phyloP scores from a whole-genome alignment of 1,139 yeast genomes.

The Candida sojae region DNA sequence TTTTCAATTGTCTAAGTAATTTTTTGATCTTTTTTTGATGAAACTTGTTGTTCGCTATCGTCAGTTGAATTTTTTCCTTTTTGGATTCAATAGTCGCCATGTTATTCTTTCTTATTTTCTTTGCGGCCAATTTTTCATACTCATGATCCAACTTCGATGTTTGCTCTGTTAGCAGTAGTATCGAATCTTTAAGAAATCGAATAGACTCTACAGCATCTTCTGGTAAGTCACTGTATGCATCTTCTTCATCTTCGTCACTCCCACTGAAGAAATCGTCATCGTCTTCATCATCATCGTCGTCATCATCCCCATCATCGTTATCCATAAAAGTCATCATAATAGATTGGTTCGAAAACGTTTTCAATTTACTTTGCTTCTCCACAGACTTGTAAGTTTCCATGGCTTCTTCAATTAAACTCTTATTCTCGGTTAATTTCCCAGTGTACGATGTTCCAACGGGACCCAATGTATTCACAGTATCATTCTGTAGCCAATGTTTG shows the following conservation, averaged over 20 bases:
- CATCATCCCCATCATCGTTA: slow-evolving; percentile 20
- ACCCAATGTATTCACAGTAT: slow-evolving; percentile 44
- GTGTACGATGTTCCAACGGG: slow-evolving; percentile 24
- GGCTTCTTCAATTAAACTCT: slow-evolving; percentile 47
- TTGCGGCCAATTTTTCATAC: slow-evolving; percentile 41
- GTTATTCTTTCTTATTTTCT: slow-evolving; percentile 43
- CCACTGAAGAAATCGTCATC: slow-evolving; percentile 13
- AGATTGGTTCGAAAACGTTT: slow-evolving; percentile 49
- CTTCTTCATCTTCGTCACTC: slow-evolving; percentile 15
- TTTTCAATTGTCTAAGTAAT: slow-evolving; percentile 33
- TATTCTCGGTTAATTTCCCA: slow-evolving; percentile 41
- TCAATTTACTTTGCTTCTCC: slow-evolving; percentile 46
- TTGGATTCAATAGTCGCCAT: slow-evolving; percentile 40
- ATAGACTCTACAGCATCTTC: slow-evolving; percentile 39
- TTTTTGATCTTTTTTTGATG: slow-evolving; percentile 41
- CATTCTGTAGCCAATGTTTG: slow-evolving; percentile 77
- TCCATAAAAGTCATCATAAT: slow-evolving; percentile 48
- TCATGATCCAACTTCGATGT: slow-evolving; percentile 36
- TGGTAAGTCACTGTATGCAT: slow-evolving; percentile 25
- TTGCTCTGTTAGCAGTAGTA: slow-evolving; percentile 36
- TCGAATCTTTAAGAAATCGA: slow-evolving; percentile 30
- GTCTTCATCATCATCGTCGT: slow-evolving; percentile 15
- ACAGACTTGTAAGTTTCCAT: slow-evolving; percentile 53
- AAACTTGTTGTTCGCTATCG: slow-evolving; percentile 35
- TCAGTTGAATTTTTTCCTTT: slow-evolving; percentile 44